Evolutionary conservation across 2,329 filamentous ascomycete species (phyloP).

Genomic region (Hymenoscyphus fraxineus): DNA sequence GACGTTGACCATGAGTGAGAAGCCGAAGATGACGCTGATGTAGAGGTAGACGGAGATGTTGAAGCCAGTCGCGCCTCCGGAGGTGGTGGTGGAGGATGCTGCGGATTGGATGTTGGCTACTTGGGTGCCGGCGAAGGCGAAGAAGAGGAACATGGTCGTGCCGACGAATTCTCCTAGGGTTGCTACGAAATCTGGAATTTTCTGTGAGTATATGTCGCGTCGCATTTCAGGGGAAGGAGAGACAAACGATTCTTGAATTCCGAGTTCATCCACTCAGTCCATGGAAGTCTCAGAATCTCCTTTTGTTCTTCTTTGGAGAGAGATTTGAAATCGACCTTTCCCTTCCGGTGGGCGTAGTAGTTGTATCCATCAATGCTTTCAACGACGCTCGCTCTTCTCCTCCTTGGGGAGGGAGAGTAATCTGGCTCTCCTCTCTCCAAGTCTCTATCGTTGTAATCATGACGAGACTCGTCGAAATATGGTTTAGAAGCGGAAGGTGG

Average conservation of each 20-base stretch:
- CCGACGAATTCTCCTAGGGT: conserved; percentile 33
- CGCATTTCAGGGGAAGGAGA: not conserved
- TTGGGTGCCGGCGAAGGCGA: conserved; percentile 33
- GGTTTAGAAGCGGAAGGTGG: conserved; percentile 24
- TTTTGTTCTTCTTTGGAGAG: conserved; percentile 40
- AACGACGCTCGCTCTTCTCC: conserved; percentile 17
- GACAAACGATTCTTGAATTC: conserved; percentile 41
- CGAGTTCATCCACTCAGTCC: conserved; percentile 46
- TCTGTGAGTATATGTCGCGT: conserved; percentile 4
- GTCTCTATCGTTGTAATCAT: conserved; percentile 17
- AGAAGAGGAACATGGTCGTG: conserved; percentile 38
- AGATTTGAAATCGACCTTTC: conserved; percentile 38
- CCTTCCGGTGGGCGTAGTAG: conserved; percentile 19
- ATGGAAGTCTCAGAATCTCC: conserved; percentile 43
- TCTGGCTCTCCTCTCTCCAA: conserved; percentile 18
- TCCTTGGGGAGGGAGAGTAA: conserved; percentile 13
- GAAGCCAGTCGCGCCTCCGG: conserved; percentile 42
- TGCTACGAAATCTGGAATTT: conserved; percentile 27
- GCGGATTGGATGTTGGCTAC: conserved; percentile 33
- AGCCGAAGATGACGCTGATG: conserved; percentile 34
- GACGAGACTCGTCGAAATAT: conserved; percentile 26
- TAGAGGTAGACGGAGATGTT: conserved; percentile 41
- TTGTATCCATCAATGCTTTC: conserved; percentile 31
- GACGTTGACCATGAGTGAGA: conserved; percentile 46
- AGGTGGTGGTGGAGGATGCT: conserved; percentile 37